Evolutionary conservation across 495 filamentous ascomycete genomes (phyloP).

Genomic region (Penicillium pulvis): DNA sequence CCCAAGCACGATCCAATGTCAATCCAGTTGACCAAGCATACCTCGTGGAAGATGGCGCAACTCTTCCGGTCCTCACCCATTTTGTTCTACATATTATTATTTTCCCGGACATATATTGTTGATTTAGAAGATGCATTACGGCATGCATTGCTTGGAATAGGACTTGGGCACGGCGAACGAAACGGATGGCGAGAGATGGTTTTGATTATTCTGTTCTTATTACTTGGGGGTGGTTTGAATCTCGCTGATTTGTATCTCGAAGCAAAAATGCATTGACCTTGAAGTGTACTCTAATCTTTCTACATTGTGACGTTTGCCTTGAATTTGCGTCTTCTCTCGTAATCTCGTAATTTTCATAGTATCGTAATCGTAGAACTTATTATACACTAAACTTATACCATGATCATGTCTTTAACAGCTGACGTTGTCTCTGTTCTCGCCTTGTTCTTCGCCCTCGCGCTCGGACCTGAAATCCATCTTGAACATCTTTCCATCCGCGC

Average conservation of each 20-base stretch:
- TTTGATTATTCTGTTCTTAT: slow-evolving; percentile 13
- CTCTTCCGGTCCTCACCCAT: neutral
- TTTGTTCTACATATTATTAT: slow-evolving; percentile 24
- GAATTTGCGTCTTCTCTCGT: slow-evolving; percentile 3
- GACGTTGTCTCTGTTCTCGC: slow-evolving; percentile 27
- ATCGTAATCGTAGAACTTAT: neutral
- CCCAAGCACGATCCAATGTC: neutral
- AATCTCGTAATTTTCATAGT: slow-evolving; percentile 4
- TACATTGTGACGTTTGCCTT: neutral
- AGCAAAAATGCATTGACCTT: slow-evolving; percentile 14
- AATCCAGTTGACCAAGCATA: neutral
- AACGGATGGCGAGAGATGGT: slow-evolving; percentile 33
- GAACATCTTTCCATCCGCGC: slow-evolving; percentile 44
- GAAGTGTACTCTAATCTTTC: neutral
- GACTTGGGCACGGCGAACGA: slow-evolving; percentile 33
- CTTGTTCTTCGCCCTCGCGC: slow-evolving; percentile 25
- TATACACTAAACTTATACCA: neutral
- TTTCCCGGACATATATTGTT: slow-evolving; percentile 32
- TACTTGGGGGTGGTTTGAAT: slow-evolving; percentile 10
- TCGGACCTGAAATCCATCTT: slow-evolving; percentile 38
- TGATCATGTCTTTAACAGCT: slow-evolving; percentile 5
- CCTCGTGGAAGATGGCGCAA: neutral
- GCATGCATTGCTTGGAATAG: slow-evolving; percentile 36
- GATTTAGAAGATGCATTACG: slow-evolving; percentile 42
- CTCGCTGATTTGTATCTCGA: slow-evolving; percentile 10